Conservation (phyloP, 2,329 filamentous ascomycete species). For the Aureobasidium sp. region DNA sequence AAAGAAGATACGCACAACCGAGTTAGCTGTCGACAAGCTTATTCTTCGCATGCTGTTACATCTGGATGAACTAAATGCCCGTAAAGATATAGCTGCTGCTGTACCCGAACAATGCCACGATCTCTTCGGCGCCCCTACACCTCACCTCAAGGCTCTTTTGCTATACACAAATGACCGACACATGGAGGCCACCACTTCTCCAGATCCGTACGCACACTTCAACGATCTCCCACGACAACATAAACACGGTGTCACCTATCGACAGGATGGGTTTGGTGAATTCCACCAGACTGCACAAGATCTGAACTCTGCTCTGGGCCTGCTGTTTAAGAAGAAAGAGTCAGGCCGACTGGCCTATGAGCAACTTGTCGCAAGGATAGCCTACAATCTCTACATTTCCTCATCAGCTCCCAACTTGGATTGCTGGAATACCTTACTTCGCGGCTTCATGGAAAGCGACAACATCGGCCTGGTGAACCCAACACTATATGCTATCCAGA, state of each 20-base stretch:
- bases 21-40: slow-evolving; percentile 34
- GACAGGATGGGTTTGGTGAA: slow-evolving; percentile 31
- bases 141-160: neutral
- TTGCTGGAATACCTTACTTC: slow-evolving; percentile 63
- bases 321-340: slow-evolving; percentile 19
- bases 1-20: slow-evolving; percentile 37
- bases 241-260: slow-evolving; percentile 22
- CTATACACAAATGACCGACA: slow-evolving; percentile 1
- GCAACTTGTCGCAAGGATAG: slow-evolving; percentile 34
- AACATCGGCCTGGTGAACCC: neutral
- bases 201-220: neutral
- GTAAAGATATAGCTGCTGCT: slow-evolving; percentile 16
- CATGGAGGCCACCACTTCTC: neutral
- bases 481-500: slow-evolving; percentile 25
- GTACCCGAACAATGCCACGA: slow-evolving; percentile 21
- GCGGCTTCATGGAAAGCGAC: slow-evolving; percentile 45
- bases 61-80: slow-evolving; percentile 17
- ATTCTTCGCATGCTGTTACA: slow-evolving; percentile 29
- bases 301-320: slow-evolving; percentile 21
- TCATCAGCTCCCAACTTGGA: slow-evolving; percentile 53
- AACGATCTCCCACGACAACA: neutral
- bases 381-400: slow-evolving; percentile 59
- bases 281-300: slow-evolving; percentile 22
- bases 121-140: neutral
- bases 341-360: slow-evolving; percentile 18